Percentiles rank a stretch among this genome's conserved stretches.
These are phyloP conservation scores for Aspergillus cavernicola DNA, from an alignment of 495 filamentous ascomycete species.

Conservation along the genomic window DNA sequence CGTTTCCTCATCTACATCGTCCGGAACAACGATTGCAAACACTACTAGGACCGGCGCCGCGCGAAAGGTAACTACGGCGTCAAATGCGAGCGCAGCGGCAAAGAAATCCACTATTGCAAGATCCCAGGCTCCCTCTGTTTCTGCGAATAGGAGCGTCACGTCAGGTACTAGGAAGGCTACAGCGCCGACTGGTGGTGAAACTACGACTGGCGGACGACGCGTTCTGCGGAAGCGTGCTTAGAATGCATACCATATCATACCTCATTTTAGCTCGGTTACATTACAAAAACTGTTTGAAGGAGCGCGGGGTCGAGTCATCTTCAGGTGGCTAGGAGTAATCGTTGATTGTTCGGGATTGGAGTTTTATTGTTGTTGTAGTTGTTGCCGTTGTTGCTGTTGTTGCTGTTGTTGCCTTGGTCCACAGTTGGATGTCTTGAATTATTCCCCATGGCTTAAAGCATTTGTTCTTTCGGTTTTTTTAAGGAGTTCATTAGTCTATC, in stretches of 20 bases:
- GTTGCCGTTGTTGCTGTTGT: too few relatives aligned
- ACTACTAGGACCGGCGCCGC: constrained; percentile 43
- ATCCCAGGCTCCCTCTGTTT: constrained; percentile 30
- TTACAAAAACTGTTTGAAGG: background rate
- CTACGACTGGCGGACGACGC: constrained; percentile 34
- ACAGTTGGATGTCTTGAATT: too few relatives aligned
- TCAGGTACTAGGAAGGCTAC: constrained; percentile 35
- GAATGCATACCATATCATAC: too few relatives aligned
- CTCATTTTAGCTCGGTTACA: background rate
- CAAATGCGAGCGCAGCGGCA: constrained; percentile 36
- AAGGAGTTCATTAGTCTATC: too few relatives aligned
- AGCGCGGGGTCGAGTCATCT: background rate
- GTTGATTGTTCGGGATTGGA: background rate
- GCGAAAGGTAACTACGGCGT: constrained; percentile 46
- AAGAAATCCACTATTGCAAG: constrained; percentile 42
- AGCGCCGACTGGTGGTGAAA: constrained; percentile 31
- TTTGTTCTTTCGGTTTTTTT: too few relatives aligned
- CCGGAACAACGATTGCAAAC: constrained; percentile 59
- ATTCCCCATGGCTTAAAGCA: background rate
- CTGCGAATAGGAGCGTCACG: constrained; percentile 34
- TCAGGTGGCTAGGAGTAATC: background rate
- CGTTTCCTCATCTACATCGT: constrained; percentile 43
- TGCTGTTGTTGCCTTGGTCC: too few relatives aligned
- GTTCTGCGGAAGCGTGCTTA: constrained; percentile 48
- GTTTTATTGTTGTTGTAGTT: background rate